Evolutionary conservation across 192 early-diverging fungal genomes (phyloP), one percentile per base, ranked within the genome.

Genomic region (Linnemannia exigua): DNA sequence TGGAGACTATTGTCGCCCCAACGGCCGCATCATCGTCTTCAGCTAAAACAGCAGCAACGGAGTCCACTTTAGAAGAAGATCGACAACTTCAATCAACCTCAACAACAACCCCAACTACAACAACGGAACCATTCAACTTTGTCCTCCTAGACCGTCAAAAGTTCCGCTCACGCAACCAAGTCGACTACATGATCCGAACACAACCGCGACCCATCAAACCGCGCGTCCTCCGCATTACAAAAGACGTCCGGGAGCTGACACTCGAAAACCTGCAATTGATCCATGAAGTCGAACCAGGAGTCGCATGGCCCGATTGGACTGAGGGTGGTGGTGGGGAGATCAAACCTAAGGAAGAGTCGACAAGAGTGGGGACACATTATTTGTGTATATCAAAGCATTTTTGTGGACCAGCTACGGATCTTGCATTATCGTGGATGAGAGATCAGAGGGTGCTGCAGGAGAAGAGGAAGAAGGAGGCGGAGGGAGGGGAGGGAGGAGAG

Each of bases 161-260:
- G 52, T 86, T 86, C 50, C 78, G 84, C 1, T 86, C 84, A 0
- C 67, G 84, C 20, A 86, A 86, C 31, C 84, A 86, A 50, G 84
- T 86, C 63, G 84, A 86, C 33, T 86, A 86, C 70, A 86, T 86
- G 84, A 86, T 86, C 66, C 74, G 84, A 17, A 86, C 84, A 47
- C 84, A 86, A 33, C 54, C 84, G 2, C 77, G 74, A 3, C 84
- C 84, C 9, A 63, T 86, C 0, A 86, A 86, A 33, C 84, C 84
- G 1, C 77, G 84, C 25, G 61, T 86, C 12, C 61, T 86, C 33
- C 84, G 84, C 15, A 76, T 86, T 70, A 86, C 78, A 44, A 86
- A 79, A 66, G 84, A 86, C 46, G 84, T 86, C 31, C 67, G 77
- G 17, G 75, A 80, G 1, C 50, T 86, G 8, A 50, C 14, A 5